Evolutionary conservation across 768 basidiomycete genomes (phyloP), one percentile per base, ranked within the genome.

Genomic region (Nidularia pulvinata): DNA sequence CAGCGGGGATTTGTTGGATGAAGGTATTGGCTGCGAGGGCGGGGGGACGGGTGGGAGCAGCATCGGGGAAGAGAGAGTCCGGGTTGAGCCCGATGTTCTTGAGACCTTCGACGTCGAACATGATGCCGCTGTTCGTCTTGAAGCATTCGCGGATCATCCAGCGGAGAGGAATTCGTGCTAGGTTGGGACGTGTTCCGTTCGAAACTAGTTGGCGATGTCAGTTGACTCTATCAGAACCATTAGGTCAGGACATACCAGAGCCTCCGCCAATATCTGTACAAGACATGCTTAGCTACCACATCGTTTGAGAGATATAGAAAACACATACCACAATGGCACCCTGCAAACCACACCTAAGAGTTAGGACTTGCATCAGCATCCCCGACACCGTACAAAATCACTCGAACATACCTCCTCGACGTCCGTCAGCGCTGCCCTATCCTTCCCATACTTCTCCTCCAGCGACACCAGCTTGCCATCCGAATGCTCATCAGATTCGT

Each of bases 101-200:
- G 39, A 86, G 69, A 16, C 68, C 70, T 22, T 74, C 71, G 1
- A 71, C 58, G 16, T 78, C 67, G 69, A 88, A 88, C 59, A 85
- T 69, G 56, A 88, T 84, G 0, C 86, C 86, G 1, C 74, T 74
- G 3, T 82, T 61, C 6, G 77, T 63, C 48, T 71, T 72, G 75
- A 88, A 84, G 56, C 79, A 81, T 61, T 90, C 79, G 37, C 87
- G 80, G 53, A 90, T 72, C 86, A 89, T 88, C 88, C 88, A 86
- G 1, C 80, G 73, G 3, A 86, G 70, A 1, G 82, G 66, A 34
- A 84, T 79, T 35, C 80, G 76, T 5, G 83, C 76, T 2, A 86
- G 74, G 10, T 66, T 70, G 39, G 76, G 63, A 3, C 59, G 61
- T 0, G 68, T 70, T 1, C 68, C 73, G 55, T 84, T 80, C 11